These are phyloP conservation scores for Sarcomyxa edulis DNA, from an alignment of 768 basidiomycete genomes.

Conservation along the genomic window DNA sequence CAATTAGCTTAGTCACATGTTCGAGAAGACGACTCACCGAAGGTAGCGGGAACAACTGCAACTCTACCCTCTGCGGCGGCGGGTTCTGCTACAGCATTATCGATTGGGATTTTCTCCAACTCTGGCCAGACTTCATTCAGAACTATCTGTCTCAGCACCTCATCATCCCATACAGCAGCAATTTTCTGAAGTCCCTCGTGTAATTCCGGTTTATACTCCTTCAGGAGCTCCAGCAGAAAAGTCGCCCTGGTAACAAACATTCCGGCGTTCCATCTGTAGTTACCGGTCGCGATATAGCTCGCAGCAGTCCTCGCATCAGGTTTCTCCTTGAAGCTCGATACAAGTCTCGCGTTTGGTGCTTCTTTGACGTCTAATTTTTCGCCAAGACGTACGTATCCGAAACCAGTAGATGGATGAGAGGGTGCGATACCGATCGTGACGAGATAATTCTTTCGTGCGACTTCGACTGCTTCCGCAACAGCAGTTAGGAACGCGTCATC, in stretches of 20 bases:
- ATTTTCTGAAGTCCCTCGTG: conserved; percentile 62
- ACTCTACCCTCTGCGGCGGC: conserved; percentile 75
- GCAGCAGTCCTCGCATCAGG: conserved; percentile 86
- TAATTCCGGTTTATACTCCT: conserved; percentile 72
- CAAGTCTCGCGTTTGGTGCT: conserved; percentile 78
- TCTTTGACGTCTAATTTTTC: conserved; percentile 61
- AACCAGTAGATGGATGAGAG: conserved; percentile 84
- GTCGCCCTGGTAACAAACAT: conserved; percentile 90
- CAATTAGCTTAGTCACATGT: conserved; percentile 4
- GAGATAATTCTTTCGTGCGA: conserved; percentile 72
- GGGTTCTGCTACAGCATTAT: conserved; percentile 85
- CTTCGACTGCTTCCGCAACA: conserved; percentile 80
- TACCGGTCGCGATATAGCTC: conserved; percentile 80
- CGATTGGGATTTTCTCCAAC: conserved; percentile 84
- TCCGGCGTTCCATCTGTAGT: conserved; percentile 88
- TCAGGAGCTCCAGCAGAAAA: conserved; percentile 63
- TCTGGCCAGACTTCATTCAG: conserved; percentile 69
- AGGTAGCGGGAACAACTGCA: conserved; percentile 86
- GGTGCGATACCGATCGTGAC: conserved; percentile 90
- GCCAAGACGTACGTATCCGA: conserved; percentile 83
- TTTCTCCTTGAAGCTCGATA: conserved; percentile 87
- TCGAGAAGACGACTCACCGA: conserved; percentile 46
- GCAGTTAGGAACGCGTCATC: conserved; percentile 84
- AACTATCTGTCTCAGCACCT: conserved; percentile 44
- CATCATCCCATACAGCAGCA: conserved; percentile 68